phyloP scores from a whole-genome alignment of 1,139 yeast genomes.

The Kodamaea arcana region DNA sequence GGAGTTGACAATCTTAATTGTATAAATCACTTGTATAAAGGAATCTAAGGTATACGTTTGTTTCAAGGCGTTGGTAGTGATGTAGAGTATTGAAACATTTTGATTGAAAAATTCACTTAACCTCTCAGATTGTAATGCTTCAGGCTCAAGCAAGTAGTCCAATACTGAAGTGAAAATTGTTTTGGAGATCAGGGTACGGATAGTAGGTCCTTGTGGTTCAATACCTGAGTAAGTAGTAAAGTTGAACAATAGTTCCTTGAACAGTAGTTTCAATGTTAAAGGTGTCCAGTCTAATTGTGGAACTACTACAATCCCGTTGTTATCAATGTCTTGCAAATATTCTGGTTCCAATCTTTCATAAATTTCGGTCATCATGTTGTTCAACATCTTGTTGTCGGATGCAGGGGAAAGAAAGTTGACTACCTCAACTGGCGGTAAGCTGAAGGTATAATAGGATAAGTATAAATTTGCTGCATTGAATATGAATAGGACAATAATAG shows the following conservation, averaged over 20 bases:
- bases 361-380: conserved; percentile 14
- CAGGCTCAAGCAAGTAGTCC: not conserved
- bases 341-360: conserved; percentile 20
- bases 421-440: conserved; percentile 17
- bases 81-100: conserved; percentile 1
- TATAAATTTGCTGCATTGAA: conserved; percentile 7
- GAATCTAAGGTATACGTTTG: conserved; percentile 2
- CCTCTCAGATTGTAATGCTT: not conserved
- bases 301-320: conserved; percentile 17
- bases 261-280: conserved; percentile 8
- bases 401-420: conserved; percentile 11
- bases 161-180: not conserved
- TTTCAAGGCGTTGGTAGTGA: not conserved
- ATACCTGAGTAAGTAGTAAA: conserved; percentile 3
- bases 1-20: conserved; percentile 3
- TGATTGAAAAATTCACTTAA: not conserved
- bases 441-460: conserved; percentile 6
- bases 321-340: conserved; percentile 15
- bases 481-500: not conserved
- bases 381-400: conserved; percentile 6
- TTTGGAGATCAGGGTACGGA: not conserved
- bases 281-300: conserved; percentile 15
- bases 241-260: conserved; percentile 18
- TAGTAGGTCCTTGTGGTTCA: not conserved
- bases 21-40: conserved; percentile 1